Base-by-base conservation (phyloP, 2,329 filamentous ascomycete species). In the Botryotinia narcissicola region DNA sequence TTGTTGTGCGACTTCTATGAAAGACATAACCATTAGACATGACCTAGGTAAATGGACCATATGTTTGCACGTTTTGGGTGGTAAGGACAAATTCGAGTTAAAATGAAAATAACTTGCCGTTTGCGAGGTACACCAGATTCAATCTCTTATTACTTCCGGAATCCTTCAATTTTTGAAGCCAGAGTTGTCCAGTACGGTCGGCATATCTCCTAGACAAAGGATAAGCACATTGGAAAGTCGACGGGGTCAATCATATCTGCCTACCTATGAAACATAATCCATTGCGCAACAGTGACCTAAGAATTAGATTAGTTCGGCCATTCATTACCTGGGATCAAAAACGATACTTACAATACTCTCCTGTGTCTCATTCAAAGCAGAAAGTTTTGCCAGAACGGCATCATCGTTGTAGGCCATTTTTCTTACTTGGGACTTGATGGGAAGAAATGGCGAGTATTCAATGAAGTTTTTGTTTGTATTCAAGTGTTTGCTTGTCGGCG, bases 191-290 rank as follows among this genome's bases (percentile, higher is more conserved):
- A 32, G 95, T 98, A 75, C 93, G 91, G 78, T 97, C 93, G 71
- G 97, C 95, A 84, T 98, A 93, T 82, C 96, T 91, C 82, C 95
- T 98, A 70, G 74, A 75, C 40, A 69, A 46, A 63, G 70, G 73
- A 78, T 83, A 77, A 84, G 82, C 35, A 76, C 59, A 75, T 62
- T 40, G 8, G 29, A 63, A 71, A 64, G 7, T 20, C 44, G 9
- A 25, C 20, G 20, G 46, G 64, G 18, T 68, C 57, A 48, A 57
- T 35, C 48, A 16, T 60, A 67, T 74, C 73, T 68, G 77, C 82
- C 75, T 90, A 97, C 94, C 94, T 92, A 84, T 99, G 95, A 82
- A 99, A 99, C 92, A 99, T 97, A 75, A 99, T 96, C 97, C 97
- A 99, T 90, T 98, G 95, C 73, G 96, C 94, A 75, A 97, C 95